Evolutionary conservation across 495 filamentous ascomycete genomes (phyloP), one percentile per base, ranked within the genome.

Genomic region (Aspergillus wentii): DNA sequence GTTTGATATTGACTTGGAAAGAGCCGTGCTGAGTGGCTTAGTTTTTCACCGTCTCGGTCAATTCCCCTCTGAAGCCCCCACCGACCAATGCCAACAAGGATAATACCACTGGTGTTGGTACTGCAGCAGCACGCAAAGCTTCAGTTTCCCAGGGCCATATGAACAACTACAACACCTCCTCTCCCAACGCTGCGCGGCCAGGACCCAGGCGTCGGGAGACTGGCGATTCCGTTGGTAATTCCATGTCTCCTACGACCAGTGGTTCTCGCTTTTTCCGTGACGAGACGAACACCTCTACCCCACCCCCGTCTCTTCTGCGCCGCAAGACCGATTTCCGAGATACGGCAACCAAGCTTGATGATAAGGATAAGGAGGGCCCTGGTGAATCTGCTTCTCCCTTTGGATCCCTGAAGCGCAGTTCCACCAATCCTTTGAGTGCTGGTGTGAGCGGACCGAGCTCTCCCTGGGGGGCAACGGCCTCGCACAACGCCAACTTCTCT

Each of bases 31-130:
- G 49, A 64, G 33, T 27, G 33, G 33, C 36, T 19, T 47, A 88
- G 79, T 65, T 85, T 35, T 95, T 97, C 61, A 63, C 82, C 20
- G 73, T 74, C 28, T 90, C 91, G 32, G 86, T 98, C 48, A 98
- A 97, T 57, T 96, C 92, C 10, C 81, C 88, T 16, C 66, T 96
- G 29, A 97, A 96, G 61, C 85, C 85, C 10, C 88, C 85, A 5
- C 77, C 78, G 28, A 85, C 83, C 48, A 79, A 71, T 40, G 58
- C 69, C 32, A 78, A 73, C 45, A 90, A 94, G 52, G 87, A 94
- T 30, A 76, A 70, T 27, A 68, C 64, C 26, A 68, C 75, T 14
- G 71, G 67, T 30, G 52, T 72, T 23, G 71, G 74, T 56, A n/a
- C n/a, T n/a, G n/a, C n/a, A n/a, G n/a, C n/a, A n/a, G 76, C 77